Evolutionary conservation across 139 green algal species (phyloP), one percentile per base, ranked within the genome.

Genomic region (Pseudopediastrum boryanum): DNA sequence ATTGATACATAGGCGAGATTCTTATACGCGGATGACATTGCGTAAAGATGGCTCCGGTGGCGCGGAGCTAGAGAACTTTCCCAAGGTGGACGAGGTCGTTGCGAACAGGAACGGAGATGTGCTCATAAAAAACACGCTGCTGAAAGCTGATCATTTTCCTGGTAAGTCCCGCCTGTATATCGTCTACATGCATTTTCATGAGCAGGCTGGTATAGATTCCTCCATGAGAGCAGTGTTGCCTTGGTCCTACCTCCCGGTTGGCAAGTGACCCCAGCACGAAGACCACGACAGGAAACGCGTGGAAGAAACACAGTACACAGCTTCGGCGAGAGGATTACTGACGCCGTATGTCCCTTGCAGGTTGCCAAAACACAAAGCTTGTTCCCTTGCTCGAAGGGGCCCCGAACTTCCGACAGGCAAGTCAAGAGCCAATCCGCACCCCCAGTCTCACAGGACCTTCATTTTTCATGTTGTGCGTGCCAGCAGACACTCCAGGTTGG

Each of bases 311-410:
- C 0, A 12, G 63, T 12, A 12, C 33, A 25, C 63, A 19, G 54
- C 54, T 31, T 25, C 54, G 13, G 16, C 16, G 13, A 9, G 25
- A 8, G 7, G 23, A 23, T 64, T 10, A 7, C 63, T 36, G 58
- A 25, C 21, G 58, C 21, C 33, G 12, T 73, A 3, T 27, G 25
- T 42, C n/a, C 31, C 12, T 5, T 52, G 52, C 88, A 94, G 94
- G 95, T 35, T 98, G 95, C 65, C 95, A 98, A 67, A 98, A 98
- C 84, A 97, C 90, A 56, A 94, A 93, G 81, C 89, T 98, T 0
- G 75, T 84, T 0, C 93, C 94, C 1, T 88, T 96, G 23, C 29
- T 98, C 4, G 92, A 97, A 13, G 95, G 95, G 3, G 94, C 95
- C 0, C 95, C 95, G n/a, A 98, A 98, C 83, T 98, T 95, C 69